Conservation (phyloP, 257 asterid species). For the Verbena officinalis region DNA sequence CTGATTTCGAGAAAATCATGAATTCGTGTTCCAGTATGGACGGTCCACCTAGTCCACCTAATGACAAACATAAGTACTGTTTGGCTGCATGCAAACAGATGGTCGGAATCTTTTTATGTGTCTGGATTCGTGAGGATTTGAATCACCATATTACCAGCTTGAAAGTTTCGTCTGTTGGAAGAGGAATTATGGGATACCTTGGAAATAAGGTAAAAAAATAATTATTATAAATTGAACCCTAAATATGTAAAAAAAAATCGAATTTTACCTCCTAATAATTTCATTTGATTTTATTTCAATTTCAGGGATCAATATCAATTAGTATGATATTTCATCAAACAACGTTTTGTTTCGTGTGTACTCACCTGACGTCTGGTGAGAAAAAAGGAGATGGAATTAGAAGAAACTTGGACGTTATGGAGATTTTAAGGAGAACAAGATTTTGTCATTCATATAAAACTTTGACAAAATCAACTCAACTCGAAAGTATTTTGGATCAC, state of each 20-base stretch:
- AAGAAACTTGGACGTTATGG: constrained; percentile 65
- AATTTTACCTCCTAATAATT: not conserved
- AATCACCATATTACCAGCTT: constrained; percentile 43
- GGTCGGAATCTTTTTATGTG: constrained; percentile 72
- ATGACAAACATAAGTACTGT: constrained; percentile 35
- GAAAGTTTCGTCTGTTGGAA: constrained; percentile 73
- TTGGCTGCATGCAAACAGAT: constrained; percentile 79
- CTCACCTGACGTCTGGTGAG: constrained; percentile 81
- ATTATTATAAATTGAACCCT: not conserved
- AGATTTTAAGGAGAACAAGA: constrained; percentile 61
- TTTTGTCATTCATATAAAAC: constrained; percentile 40
- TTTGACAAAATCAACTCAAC: constrained; percentile 35
- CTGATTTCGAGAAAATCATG: constrained; percentile 19
- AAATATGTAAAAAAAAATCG: not conserved
- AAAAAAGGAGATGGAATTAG: constrained; percentile 64
- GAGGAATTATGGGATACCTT: constrained; percentile 83
- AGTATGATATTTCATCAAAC: constrained; percentile 62
- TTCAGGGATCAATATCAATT: constrained; percentile 72
- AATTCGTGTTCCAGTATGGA: constrained; percentile 33
- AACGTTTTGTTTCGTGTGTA: constrained; percentile 74
- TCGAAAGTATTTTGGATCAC: constrained; percentile 58
- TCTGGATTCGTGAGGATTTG: constrained; percentile 72
- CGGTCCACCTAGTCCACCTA: constrained; percentile 12
- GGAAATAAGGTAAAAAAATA: constrained; percentile 70
- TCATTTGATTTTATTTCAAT: not conserved